Evolutionary conservation across 1,139 yeast species (phyloP).

Genomic region (Kurtzmaniella quercitrusa): DNA sequence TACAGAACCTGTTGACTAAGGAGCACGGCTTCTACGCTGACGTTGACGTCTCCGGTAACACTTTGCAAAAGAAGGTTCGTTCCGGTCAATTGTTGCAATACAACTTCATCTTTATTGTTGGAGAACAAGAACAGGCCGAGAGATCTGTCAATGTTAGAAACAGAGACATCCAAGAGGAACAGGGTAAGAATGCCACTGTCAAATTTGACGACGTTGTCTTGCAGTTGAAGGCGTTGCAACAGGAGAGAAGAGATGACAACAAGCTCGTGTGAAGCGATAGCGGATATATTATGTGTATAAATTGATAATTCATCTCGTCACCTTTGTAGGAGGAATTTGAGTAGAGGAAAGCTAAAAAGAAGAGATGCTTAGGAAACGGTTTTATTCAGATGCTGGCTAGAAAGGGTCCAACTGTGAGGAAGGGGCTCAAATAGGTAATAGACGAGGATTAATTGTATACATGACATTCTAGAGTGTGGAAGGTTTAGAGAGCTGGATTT

Average conservation of each 20-base stretch:
- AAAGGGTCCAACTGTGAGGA: too few species aligned
- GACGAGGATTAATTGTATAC: too few species aligned
- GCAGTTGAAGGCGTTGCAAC: constrained; percentile 61
- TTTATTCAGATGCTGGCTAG: too few species aligned
- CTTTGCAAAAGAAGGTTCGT: constrained; percentile 94
- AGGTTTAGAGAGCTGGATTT: too few species aligned
- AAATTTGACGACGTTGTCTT: constrained; percentile 64
- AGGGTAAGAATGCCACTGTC: constrained; percentile 84
- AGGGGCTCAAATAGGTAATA: too few species aligned
- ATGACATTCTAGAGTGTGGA: too few species aligned
- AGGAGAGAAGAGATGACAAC: constrained; percentile 68
- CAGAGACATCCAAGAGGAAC: constrained; percentile 80
- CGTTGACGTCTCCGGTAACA: constrained; percentile 88
- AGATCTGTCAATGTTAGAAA: constrained; percentile 85
- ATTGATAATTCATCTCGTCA: neutral
- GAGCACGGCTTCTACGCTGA: constrained; percentile 81
- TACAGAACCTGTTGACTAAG: constrained; percentile 60
- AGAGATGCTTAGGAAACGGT: too few species aligned
- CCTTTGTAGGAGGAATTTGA: too few species aligned
- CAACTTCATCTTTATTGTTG: constrained; percentile 93
- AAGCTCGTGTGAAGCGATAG: constrained; percentile 29
- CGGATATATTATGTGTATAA: neutral
- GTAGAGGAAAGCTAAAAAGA: too few species aligned
- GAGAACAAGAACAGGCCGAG: constrained; percentile 82
- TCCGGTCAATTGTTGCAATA: constrained; percentile 89